Evolutionary conservation across 164 flowering plant species (phyloP), one percentile per base, ranked within the genome.

Genomic region (Sedum album): DNA sequence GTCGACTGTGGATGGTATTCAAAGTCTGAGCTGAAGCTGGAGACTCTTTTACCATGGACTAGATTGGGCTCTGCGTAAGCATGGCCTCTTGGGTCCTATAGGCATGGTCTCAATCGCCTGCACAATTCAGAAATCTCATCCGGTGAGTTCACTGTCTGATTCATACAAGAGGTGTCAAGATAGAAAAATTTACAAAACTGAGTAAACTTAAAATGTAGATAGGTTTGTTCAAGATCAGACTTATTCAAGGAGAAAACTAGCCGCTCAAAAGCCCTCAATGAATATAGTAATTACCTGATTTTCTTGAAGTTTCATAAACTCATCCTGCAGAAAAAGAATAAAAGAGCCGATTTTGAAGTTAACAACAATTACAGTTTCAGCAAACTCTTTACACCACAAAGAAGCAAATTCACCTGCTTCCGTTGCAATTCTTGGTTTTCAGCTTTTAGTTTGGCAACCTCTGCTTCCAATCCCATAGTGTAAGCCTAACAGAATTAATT

Each of bases 401-500:
- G n/a, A 39, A 33, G 53, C n/a, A 70, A 71, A 21, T 21, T 69
- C 67, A 90, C 98, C 91, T 87, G 93, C 77, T 86, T 91, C 76
- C 83, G 82, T 72, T 66, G 76, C 73, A 93, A 72, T 72, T 83
- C 87, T 68, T 88, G 68, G 60, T 93, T 89, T 70, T 88, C 93
- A 76, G 84, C 96, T 75, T 89, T 93, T 60, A 91, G 80, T 77
- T 91, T 88, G 55, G 88, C 85, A 70, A 91, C 85, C 80, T 93
- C 98, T 60, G 86, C 87, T 80, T 93, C 98, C 81, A 93, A 66
- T 70, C 91, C 98, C 89, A 83, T 81, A 0, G 98, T 93, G 73
- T 93, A 89, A 26, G 98, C 98, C 98, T 93, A 68, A 15, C 20
- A 62, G 17, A 31, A 31, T 48, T 61, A 30, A 28, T 28, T 4